Conservation (phyloP, 257 asterid species). For the Marsdenia floribunda region DNA sequence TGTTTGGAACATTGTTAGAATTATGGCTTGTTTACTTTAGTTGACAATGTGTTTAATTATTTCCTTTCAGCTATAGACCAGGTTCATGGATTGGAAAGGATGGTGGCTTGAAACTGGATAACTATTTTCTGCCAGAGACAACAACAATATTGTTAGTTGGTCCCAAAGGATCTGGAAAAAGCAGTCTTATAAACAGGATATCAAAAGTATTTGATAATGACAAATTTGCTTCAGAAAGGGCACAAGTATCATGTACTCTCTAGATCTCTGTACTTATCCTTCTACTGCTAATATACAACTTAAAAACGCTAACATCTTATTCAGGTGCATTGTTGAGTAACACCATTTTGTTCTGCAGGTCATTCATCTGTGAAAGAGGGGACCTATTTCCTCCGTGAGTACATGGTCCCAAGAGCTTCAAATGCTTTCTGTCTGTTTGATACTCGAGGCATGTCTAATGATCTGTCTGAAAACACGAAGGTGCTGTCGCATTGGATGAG, state of each 20-base stretch:
- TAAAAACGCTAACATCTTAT: background rate
- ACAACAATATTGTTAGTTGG: conserved; percentile 64
- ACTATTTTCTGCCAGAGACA: conserved; percentile 37
- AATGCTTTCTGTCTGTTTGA: conserved; percentile 62
- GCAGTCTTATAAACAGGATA: conserved; percentile 75
- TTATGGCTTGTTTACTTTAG: background rate
- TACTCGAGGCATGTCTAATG: conserved; percentile 56
- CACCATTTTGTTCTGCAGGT: conserved; percentile 28
- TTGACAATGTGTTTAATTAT: conserved; percentile 2
- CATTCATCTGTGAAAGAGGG: conserved; percentile 47
- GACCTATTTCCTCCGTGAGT: conserved; percentile 60
- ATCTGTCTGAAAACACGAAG: conserved; percentile 39
- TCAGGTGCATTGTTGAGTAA: background rate
- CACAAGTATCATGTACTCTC: conserved; percentile 63
- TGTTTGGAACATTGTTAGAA: background rate
- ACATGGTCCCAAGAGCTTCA: conserved; percentile 57
- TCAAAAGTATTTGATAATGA: conserved; percentile 47
- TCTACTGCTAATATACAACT: background rate
- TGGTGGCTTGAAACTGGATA: conserved; percentile 22
- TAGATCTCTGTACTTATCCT: background rate
- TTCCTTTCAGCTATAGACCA: conserved; percentile 60
- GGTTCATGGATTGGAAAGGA: conserved; percentile 59
- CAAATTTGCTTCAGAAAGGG: conserved; percentile 47
- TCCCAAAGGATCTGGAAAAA: conserved; percentile 79
- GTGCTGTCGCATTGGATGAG: conserved; percentile 54